Evolutionary conservation across 345 rosid species (phyloP), one percentile per base, ranked within the genome.

Genomic region (Aquilaria yunnanensis): DNA sequence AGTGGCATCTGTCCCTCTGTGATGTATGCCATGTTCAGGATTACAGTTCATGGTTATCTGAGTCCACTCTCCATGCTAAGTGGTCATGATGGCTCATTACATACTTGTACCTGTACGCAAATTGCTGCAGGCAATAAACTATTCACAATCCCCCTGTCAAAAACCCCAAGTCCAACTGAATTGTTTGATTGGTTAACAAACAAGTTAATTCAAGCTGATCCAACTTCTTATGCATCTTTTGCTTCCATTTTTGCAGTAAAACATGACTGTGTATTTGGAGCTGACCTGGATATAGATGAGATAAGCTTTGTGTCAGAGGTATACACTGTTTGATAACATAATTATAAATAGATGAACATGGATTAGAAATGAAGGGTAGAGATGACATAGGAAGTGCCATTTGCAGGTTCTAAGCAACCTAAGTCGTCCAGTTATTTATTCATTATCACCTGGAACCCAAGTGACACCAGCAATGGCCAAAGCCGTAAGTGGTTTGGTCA

Each of bases 361-460:
- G 8, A 37, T 37, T 5, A 3, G 43, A 37, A 37, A 37, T 37
- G 43, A n/a, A 33, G 14, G 33, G 14, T 51, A 55, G 53, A 58
- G 55, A 54, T 71, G 33, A 67, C 16, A 33, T 45, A 14, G 50
- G 33, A 37, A 30, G 55, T 66, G 6, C 29, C 54, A 63, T 72
- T 73, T 45, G 64, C 87, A 89, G 98, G 86, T 87, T 67, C 76
- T 92, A 48, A 75, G 81, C 71, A 82, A 73, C 71, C 85, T 87
- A 48, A 77, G 77, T 65, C 91, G 80, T 14, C 94, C 94, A 45
- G 80, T 93, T 66, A 56, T 93, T 30, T 93, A 93, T 67, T 93
- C 98, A 1, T 12, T 93, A 71, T 93, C 97, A 60, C 98, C 98
- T 57, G 98, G 98, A 68, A 87, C 92, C 52, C 76, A 89, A 60